Base-by-base conservation (phyloP, 345 rosid species). In the Pelargonium nanum region DNA sequence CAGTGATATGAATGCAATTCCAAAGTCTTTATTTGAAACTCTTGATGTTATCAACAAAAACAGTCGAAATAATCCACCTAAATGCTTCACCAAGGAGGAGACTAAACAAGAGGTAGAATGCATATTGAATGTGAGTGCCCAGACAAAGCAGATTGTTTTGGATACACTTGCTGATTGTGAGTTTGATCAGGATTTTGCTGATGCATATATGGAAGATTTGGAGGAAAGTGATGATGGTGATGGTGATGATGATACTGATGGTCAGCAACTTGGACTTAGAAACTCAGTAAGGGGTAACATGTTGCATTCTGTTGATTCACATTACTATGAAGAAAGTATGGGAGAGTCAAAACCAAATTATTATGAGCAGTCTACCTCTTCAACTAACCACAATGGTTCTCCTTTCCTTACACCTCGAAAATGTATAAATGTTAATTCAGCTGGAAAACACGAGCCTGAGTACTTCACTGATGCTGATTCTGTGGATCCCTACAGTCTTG, bases 151-250 rank as follows among this genome's bases (percentile, higher is more conserved):
- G 69, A 58, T 73, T 63, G 53, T 80, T 55, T 82, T 78, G 85
- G 85, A 85, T 75, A 70, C 71, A 66, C 73, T 77, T 78, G 83
- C 91, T 62, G 72, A 75, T 23, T 59, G 55, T 66, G 86, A 75
- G 25, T 72, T 80, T 23, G 85, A 82, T 62, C 68, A 78, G 70
- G 89, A 83, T 75, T 89, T 75, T 53, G 48, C 72, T 53, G 83
- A 84, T 80, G 95, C 89, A 52, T 92, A 92, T 68, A 68, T 75
- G 73, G 97, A 91, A 73, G 88, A 82, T 57, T 65, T 76, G 69
- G 83, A 68, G 65, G 96, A 81, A 72, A 87, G 84, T 58, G 93
- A 72, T 69, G 83, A 74, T 55, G 81, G 59, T 10, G 66, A 58
- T 55, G 53, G 28, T 51, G 53, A 22, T 13, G 57, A 65, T 62